These are phyloP conservation scores for Ascochyta pisi DNA, from an alignment of 2,329 filamentous ascomycete genomes.

Conservation along the genomic window DNA sequence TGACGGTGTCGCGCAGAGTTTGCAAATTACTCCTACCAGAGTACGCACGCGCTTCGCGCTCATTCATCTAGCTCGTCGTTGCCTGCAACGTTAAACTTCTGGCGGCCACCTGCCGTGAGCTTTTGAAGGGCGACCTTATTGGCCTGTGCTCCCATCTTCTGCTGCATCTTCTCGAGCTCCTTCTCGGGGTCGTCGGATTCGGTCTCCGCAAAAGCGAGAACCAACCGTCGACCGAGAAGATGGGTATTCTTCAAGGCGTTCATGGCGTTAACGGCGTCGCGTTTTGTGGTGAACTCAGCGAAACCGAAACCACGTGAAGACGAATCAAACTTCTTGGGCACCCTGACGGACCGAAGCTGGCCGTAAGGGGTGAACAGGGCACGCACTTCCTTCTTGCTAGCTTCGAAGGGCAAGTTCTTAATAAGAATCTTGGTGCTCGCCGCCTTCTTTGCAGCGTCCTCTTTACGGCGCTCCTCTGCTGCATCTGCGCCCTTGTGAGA, in stretches of 20 bases:
- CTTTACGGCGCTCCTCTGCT: conserved; percentile 81
- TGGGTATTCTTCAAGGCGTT: conserved; percentile 91
- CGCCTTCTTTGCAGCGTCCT: conserved; percentile 82
- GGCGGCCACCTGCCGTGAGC: conserved; percentile 81
- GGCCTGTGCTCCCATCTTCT: conserved; percentile 89
- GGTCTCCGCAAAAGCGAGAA: conserved; percentile 88
- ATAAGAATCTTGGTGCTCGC: conserved; percentile 92
- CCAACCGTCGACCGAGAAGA: conserved; percentile 85
- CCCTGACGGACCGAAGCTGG: conserved; percentile 86
- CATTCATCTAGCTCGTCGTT: conserved; percentile 62
- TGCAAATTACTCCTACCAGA: conserved; percentile 37
- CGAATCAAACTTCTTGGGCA: conserved; percentile 94
- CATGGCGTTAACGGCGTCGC: conserved; percentile 90
- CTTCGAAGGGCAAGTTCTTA: conserved; percentile 98
- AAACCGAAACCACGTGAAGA: conserved; percentile 93
- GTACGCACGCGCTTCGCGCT: conserved; percentile 42
- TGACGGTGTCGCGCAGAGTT: conserved; percentile 38
- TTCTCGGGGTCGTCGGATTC: conserved; percentile 92
- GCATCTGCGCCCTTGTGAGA: conserved; percentile 89
- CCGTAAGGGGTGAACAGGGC: conserved; percentile 88
- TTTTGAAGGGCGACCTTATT: conserved; percentile 91
- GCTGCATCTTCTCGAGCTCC: conserved; percentile 95
- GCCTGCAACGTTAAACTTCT: conserved; percentile 84
- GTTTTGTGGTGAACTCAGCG: conserved; percentile 89
- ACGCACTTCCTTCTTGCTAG: conserved; percentile 85